Conservation (phyloP, 768 basidiomycete genomes). For the Tremella mesenterica region DNA sequence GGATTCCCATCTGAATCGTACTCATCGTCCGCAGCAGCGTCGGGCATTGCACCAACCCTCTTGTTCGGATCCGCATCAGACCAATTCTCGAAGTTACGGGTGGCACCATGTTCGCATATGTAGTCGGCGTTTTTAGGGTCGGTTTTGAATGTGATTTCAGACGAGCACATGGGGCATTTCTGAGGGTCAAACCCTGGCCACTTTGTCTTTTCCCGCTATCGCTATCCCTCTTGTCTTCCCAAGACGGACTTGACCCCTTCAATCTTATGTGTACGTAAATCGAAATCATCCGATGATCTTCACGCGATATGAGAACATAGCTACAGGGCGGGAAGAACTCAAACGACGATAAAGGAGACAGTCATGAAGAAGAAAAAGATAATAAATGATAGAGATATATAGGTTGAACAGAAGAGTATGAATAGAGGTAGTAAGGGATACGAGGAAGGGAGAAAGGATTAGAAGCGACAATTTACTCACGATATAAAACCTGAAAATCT, state of each 20-base stretch:
- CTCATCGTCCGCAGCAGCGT: constrained; percentile 43
- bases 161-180: constrained; percentile 82
- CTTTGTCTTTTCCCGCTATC: not conserved
- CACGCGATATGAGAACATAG: not conserved
- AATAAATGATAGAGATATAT: too few species aligned
- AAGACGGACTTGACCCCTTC: too few species aligned
- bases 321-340: too few species aligned
- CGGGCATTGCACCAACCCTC: constrained; percentile 29
- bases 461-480: constrained; percentile 22
- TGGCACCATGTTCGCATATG: constrained; percentile 86
- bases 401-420: not conserved
- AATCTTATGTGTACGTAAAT: too few species aligned
- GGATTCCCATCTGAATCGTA: constrained; percentile 40
- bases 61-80: constrained; percentile 55
- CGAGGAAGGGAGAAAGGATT: not conserved
- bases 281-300: too few species aligned
- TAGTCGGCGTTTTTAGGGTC: constrained; percentile 63
- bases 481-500: constrained; percentile 49
- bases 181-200: constrained; percentile 13
- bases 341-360: too few species aligned
- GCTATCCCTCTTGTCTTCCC: too few species aligned
- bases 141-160: constrained; percentile 99
- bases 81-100: constrained; percentile 97
- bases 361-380: too few species aligned
- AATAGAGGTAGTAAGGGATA: constrained; percentile 16